Conservation (phyloP, 2,329 filamentous ascomycete species). For the Metarhizium album region DNA sequence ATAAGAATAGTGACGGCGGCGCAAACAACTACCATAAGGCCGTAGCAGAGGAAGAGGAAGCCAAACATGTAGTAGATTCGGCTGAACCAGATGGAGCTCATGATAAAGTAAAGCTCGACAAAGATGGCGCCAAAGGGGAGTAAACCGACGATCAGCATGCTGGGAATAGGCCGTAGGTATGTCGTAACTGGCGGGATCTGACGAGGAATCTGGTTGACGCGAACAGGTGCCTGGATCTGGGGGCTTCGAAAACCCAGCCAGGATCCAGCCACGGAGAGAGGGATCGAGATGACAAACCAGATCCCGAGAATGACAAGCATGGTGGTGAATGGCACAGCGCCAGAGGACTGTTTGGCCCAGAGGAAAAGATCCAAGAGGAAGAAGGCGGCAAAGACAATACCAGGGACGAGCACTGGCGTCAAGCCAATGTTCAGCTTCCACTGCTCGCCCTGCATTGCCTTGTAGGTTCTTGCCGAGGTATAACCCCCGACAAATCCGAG, state of each 20-base stretch:
- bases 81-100: constrained; percentile 97
- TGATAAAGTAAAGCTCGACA: constrained; percentile 97
- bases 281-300: constrained; percentile 95
- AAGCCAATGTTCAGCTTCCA: constrained; percentile 92
- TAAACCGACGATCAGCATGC: constrained; percentile 83
- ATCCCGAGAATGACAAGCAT: constrained; percentile 91
- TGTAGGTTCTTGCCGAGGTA: constrained; percentile 82
- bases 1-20: constrained; percentile 87
- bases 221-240: constrained; percentile 67
- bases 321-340: constrained; percentile 89
- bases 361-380: constrained; percentile 95
- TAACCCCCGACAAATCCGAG: constrained; percentile 92
- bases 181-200: constrained; percentile 80
- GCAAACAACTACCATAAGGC: constrained; percentile 90
- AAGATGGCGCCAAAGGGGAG: constrained; percentile 95
- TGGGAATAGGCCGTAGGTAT: constrained; percentile 78
- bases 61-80: constrained; percentile 99
- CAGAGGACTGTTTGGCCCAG: constrained; percentile 85
- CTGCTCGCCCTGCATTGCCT: constrained; percentile 79
- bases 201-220: constrained; percentile 94
- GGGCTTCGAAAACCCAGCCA: constrained; percentile 82
- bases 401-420: constrained; percentile 78
- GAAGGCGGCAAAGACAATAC: constrained; percentile 75
- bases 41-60: constrained; percentile 95
- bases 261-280: constrained; percentile 78